Percentiles rank a stretch among this genome's conserved stretches.
Evolutionary conservation across 1,139 yeast species (phyloP).

Genomic region (Zygoascus meyerae): DNA sequence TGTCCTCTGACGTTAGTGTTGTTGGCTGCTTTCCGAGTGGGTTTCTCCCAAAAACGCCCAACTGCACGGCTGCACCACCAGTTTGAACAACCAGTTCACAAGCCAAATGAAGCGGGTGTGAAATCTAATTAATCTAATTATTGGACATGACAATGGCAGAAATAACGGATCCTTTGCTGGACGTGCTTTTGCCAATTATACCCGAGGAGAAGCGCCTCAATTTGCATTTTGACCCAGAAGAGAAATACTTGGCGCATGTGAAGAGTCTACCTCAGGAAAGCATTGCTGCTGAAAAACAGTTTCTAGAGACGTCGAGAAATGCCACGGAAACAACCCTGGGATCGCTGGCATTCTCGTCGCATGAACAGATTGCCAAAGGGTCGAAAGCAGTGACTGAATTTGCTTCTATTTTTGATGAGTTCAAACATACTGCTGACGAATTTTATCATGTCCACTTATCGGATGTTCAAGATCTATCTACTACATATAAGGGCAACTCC

Average conservation of each 20-base stretch:
- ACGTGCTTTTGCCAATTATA: constrained; percentile 21
- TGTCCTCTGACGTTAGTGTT: background rate
- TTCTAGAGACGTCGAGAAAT: constrained; percentile 19
- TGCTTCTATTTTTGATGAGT: constrained; percentile 16
- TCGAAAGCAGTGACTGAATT: constrained; percentile 17
- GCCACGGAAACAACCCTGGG: constrained; percentile 20
- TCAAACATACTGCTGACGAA: constrained; percentile 15
- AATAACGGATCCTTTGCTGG: constrained; percentile 25
- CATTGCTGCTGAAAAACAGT: constrained; percentile 19
- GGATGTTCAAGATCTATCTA: constrained; percentile 12
- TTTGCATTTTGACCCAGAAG: constrained; percentile 7
- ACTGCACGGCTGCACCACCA: no score
- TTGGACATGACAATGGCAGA: background rate
- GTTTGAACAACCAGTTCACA: no score
- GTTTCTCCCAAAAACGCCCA: no score
- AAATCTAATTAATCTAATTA: background rate
- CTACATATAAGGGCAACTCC: constrained; percentile 19
- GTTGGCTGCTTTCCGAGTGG: background rate
- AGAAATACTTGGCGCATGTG: constrained; percentile 21
- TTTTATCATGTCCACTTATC: constrained; percentile 13
- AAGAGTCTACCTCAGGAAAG: constrained; percentile 20
- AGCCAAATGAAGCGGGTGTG: background rate
- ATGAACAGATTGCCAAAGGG: constrained; percentile 22
- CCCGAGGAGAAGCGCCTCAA: constrained; percentile 16
- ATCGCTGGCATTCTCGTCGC: constrained; percentile 23